Conservation (phyloP, 2,329 filamentous ascomycete genomes). For the Venturiaceae sp. region DNA sequence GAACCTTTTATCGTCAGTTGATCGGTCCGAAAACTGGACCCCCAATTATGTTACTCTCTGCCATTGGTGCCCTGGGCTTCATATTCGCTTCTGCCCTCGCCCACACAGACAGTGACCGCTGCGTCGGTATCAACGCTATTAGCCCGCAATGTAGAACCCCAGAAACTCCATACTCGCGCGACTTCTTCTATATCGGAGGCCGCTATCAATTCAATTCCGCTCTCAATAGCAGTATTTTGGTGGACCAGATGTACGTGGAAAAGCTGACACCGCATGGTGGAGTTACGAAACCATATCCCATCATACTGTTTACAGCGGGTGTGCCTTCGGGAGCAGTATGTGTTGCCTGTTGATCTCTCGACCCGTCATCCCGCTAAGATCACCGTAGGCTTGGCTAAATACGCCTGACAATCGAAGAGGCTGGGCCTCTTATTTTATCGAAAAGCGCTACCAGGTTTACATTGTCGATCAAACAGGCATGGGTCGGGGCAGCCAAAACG, state of each 20-base stretch:
- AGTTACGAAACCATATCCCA: slow-evolving; percentile 9
- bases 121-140: background rate
- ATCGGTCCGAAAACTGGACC: background rate
- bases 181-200: slow-evolving; percentile 5
- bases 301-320: slow-evolving; percentile 20
- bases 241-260: slow-evolving; percentile 19
- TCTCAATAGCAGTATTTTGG: background rate
- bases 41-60: background rate
- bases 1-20: background rate
- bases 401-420: slow-evolving; percentile 40
- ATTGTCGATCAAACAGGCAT: slow-evolving; percentile 37
- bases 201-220: background rate
- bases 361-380: background rate
- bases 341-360: background rate
- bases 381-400: slow-evolving; percentile 21
- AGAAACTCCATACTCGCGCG: background rate
- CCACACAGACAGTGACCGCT: background rate
- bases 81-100: background rate
- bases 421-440: slow-evolving; percentile 39
- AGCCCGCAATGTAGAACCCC: background rate
- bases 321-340: slow-evolving; percentile 18
- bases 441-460: slow-evolving; percentile 37
- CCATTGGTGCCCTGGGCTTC: background rate
- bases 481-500: slow-evolving; percentile 24
- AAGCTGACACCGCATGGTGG: slow-evolving; percentile 14